These are phyloP conservation scores for Neurospora africana DNA, from an alignment of 495 filamentous ascomycete species.

Conservation along the genomic window DNA sequence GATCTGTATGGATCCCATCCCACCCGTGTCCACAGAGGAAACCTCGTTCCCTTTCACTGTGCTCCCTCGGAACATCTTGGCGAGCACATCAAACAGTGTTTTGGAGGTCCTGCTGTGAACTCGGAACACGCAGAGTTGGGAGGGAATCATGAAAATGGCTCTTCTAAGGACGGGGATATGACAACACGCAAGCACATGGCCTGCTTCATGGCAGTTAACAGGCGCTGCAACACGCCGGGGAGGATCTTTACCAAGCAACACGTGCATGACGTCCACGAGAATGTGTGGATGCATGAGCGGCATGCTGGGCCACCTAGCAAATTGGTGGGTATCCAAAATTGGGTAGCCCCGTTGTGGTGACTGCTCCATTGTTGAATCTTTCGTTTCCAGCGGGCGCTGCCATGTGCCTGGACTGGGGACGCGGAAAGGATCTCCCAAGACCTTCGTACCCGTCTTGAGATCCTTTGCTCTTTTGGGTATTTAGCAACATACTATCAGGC, in stretches of 20 bases:
- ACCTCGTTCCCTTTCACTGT: background rate
- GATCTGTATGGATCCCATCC: background rate
- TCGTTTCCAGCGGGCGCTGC: background rate
- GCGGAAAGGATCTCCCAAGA: background rate
- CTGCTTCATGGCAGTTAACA: background rate
- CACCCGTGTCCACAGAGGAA: background rate
- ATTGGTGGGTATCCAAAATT: background rate
- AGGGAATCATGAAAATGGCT: background rate
- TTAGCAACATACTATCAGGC: background rate
- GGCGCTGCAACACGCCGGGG: background rate
- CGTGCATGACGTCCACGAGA: background rate
- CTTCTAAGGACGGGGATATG: background rate
- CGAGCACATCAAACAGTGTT: background rate
- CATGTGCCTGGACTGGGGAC: background rate
- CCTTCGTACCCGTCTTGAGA: background rate
- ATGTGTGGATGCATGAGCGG: background rate
- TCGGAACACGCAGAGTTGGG: background rate
- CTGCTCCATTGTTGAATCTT: background rate
- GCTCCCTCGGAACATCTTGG: background rate
- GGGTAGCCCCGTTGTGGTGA: background rate
- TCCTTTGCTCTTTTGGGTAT: background rate
- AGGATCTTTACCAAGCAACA: background rate
- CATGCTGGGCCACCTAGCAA: background rate
- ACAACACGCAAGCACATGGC: background rate
- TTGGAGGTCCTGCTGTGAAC: background rate